Conservation (phyloP, 257 asterid genomes). For the Echium plantagineum region DNA sequence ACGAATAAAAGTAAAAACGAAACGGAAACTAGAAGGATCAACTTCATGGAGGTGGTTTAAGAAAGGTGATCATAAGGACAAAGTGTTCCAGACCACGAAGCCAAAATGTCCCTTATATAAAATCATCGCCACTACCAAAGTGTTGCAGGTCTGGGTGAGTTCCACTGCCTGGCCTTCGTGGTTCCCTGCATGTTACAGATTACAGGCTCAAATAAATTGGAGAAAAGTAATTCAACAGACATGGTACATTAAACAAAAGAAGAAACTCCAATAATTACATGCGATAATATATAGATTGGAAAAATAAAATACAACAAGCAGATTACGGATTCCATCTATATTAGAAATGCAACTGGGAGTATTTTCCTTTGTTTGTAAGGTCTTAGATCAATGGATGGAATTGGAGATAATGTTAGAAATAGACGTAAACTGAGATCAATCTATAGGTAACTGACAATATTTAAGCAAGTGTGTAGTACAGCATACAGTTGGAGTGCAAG, state of each 20-base stretch:
- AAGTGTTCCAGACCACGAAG: background rate
- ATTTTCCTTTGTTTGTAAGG: background rate
- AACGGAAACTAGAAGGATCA: no score
- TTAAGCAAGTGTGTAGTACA: no score
- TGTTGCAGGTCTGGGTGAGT: conserved; percentile 43
- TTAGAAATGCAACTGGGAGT: background rate
- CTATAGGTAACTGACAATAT: no score
- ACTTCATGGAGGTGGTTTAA: background rate
- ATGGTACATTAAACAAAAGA: background rate
- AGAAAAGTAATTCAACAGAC: background rate
- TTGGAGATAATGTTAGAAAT: background rate
- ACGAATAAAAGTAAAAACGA: no score
- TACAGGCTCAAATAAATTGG: background rate
- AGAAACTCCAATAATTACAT: no score
- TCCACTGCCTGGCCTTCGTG: conserved; percentile 32
- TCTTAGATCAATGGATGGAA: background rate
- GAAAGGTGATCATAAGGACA: background rate
- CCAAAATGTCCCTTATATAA: conserved; percentile 9
- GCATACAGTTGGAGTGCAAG: no score
- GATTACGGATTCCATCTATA: no score
- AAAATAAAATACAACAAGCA: no score
- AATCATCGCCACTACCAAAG: conserved; percentile 23
- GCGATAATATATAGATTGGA: no score
- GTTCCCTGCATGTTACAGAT: conserved; percentile 21
- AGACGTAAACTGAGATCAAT: background rate